Evolutionary conservation across 2,329 filamentous ascomycete species (phyloP), one percentile per base, ranked within the genome.

Genomic region (Sclerotinia borealis): DNA sequence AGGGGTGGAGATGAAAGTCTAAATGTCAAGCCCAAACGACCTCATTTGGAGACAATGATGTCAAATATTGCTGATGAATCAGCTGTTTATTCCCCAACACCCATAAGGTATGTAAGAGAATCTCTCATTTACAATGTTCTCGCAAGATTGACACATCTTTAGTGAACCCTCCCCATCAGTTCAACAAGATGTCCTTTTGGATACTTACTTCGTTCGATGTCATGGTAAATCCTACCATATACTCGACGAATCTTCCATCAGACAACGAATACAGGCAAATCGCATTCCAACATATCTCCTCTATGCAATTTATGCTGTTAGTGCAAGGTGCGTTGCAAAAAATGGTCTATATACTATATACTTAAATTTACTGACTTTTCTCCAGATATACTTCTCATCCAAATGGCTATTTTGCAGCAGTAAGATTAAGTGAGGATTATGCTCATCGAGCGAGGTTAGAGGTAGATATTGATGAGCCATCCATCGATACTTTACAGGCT

Each of bases 191-290:
- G 77, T 82, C 1, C 78, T 92, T 34, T 78, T 96, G 36, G 88
- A 96, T 71, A 88, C 87, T 7, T 96, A 93, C 74, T 96, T 96
- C 73, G 78, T 81, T 27, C 84, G 89, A 58, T 85, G 93, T 45
- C 91, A 96, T 73, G 89, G 88, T 58, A 93, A 92, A 72, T 90
- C 91, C 1, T 95, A 89, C 68, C 86, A 90, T 71, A 87, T 96
- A 59, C 79, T 96, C 4, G 91, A 96, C 72, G 91, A 96, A 75
- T 80, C 86, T 0, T 85, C 83, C 0, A 87, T 90, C 11, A 83
- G 91, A 63, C 90, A 93, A 75, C 82, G 87, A 29, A 77, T 92
- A 66, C 87, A 90, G 68, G 76, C 86, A 11, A 86, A 86, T 82
- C 84, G 3, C 69, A 72, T 29, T 9, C 71, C 71, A 4, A 59